phyloP scores from a whole-genome alignment of 495 filamentous ascomycete species.

The Chlorociboria aeruginascens region DNA sequence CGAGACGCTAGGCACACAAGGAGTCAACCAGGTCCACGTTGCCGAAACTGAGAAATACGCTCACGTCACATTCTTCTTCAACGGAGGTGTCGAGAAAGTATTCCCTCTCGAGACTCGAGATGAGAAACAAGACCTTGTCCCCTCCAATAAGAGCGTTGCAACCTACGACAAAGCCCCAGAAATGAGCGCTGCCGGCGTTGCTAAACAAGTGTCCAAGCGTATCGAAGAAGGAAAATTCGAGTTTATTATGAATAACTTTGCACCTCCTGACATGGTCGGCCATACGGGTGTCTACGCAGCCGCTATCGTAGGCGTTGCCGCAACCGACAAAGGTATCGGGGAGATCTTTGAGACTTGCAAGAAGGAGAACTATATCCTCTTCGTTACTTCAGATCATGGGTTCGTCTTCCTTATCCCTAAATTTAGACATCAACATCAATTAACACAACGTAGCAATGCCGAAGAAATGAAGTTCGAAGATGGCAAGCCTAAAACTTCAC shows the following conservation, averaged over 20 bases:
- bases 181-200: constrained; percentile 87
- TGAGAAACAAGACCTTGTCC: constrained; percentile 44
- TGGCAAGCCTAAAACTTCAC: constrained; percentile 91
- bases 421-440: neutral
- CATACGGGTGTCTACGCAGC: constrained; percentile 96
- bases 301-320: constrained; percentile 72
- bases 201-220: constrained; percentile 72
- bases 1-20: constrained; percentile 84
- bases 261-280: constrained; percentile 97
- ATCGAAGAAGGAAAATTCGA: constrained; percentile 72
- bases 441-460: constrained; percentile 51
- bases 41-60: constrained; percentile 99
- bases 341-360: constrained; percentile 86
- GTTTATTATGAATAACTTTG: constrained; percentile 99
- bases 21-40: constrained; percentile 82
- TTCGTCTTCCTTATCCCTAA: constrained; percentile 24
- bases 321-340: constrained; percentile 89
- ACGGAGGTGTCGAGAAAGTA: constrained; percentile 94
- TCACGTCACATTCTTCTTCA: constrained; percentile 99
- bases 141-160: constrained; percentile 63
- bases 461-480: constrained; percentile 98
- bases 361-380: constrained; percentile 79
- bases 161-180: constrained; percentile 95
- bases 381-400: constrained; percentile 93
- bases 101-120: constrained; percentile 80